phyloP scores from a whole-genome alignment of 2,329 filamentous ascomycete genomes.

The Raffaelea arxii region DNA sequence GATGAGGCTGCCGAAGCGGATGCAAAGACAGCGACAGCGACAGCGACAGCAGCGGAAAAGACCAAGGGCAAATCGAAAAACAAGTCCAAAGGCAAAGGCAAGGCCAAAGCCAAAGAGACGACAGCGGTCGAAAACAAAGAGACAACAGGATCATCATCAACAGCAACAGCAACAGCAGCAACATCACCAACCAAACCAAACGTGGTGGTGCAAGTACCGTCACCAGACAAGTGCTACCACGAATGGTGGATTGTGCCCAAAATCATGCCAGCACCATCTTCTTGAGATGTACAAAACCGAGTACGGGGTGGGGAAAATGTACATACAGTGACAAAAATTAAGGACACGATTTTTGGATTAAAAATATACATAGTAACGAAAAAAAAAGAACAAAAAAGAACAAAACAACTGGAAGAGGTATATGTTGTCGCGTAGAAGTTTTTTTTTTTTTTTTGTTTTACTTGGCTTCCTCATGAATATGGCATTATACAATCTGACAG shows the following conservation, averaged over 20 bases:
- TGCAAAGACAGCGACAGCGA: neutral
- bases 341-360: constrained; percentile 2
- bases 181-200: too few species aligned
- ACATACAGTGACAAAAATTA: neutral
- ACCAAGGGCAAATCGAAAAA: too few species aligned
- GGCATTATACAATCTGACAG: too few species aligned
- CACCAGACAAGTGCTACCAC: constrained; percentile 46
- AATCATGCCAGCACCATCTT: too few species aligned
- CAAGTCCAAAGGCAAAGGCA: too few species aligned
- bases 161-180: constrained; percentile 6
- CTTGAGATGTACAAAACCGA: too few species aligned
- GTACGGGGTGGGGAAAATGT: neutral
- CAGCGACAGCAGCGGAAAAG: constrained; percentile 10
- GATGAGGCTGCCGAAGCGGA: constrained; percentile 12
- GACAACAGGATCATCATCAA: neutral
- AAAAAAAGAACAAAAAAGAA: neutral
- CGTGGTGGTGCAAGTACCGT: constrained; percentile 42
- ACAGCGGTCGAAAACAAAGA: neutral
- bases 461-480: too few species aligned
- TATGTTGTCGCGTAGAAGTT: too few species aligned
- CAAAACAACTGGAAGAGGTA: neutral
- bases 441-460: too few species aligned
- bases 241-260: constrained; percentile 57
- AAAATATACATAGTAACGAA: neutral
- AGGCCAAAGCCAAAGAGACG: too few species aligned